Evolutionary conservation across 768 basidiomycete genomes (phyloP).

Genomic region (Vararia minispora): DNA sequence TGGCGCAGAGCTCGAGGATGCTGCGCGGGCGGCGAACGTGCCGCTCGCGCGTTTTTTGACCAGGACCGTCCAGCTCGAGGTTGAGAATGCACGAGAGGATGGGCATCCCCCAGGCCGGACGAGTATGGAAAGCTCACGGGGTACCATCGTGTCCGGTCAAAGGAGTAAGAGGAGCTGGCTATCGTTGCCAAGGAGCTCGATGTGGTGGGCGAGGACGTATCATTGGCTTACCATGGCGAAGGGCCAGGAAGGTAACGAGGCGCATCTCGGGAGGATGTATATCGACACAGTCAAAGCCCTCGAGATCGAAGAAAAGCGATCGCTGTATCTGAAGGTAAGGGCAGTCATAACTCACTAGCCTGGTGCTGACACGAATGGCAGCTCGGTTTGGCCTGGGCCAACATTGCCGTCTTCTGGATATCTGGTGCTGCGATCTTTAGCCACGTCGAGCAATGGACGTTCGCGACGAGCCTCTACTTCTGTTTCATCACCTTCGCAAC

Average conservation of each 20-base stretch:
- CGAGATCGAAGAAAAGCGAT: constrained; percentile 33
- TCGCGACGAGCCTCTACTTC: constrained; percentile 28
- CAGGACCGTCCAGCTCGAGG: no score
- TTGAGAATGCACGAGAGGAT: no score
- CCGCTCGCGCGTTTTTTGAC: constrained; percentile 36
- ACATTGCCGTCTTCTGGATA: constrained; percentile 75
- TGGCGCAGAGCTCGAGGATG: constrained; percentile 41
- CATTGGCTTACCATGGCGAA: background rate
- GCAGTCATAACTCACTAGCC: background rate
- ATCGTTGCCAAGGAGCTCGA: background rate
- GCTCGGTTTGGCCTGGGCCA: constrained; percentile 36
- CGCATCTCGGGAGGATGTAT: constrained; percentile 7
- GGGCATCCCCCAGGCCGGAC: no score
- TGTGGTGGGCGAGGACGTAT: constrained; percentile 4
- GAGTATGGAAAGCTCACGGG: no score
- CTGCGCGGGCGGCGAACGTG: constrained; percentile 59
- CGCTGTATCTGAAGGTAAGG: constrained; percentile 43
- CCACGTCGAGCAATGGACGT: constrained; percentile 59
- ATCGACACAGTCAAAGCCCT: constrained; percentile 13
- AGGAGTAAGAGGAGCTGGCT: no score
- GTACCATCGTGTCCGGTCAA: no score
- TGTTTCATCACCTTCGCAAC: constrained; percentile 67
- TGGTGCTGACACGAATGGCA: constrained; percentile 10
- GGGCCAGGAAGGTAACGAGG: background rate
- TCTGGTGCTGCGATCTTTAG: constrained; percentile 62